Conservation (phyloP, 2,329 filamentous ascomycete species). For the Paraphaeosphaeria minitans region DNA sequence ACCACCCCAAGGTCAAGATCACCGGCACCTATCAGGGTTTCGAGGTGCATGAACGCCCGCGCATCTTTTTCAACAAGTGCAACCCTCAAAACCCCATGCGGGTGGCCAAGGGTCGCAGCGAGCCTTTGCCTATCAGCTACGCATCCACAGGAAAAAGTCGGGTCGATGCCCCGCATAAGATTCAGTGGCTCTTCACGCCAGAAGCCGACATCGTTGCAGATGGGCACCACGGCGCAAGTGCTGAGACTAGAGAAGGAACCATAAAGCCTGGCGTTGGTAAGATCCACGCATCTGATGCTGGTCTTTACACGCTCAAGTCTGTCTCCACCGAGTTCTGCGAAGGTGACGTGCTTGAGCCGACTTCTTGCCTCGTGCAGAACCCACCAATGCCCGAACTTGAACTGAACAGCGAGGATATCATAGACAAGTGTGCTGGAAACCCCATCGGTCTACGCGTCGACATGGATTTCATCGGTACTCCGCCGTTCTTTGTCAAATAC, state of each 20-base stretch:
- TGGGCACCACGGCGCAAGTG: constrained; percentile 67
- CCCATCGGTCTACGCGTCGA: constrained; percentile 89
- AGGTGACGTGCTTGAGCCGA: constrained; percentile 89
- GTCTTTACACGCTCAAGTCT: constrained; percentile 83
- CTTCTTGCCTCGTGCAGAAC: constrained; percentile 90
- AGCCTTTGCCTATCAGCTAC: constrained; percentile 73
- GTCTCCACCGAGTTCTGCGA: constrained; percentile 81
- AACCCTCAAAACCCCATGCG: constrained; percentile 80
- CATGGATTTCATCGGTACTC: constrained; percentile 87
- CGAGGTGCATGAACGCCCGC: constrained; percentile 83
- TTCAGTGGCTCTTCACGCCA: constrained; percentile 83
- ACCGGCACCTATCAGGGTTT: constrained; percentile 76
- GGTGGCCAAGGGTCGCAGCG: constrained; percentile 74
- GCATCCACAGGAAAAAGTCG: constrained; percentile 64
- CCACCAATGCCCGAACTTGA: constrained; percentile 83
- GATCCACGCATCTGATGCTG: constrained; percentile 74
- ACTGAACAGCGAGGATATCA: constrained; percentile 78
- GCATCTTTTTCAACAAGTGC: constrained; percentile 72
- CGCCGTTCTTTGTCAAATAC: constrained; percentile 86
- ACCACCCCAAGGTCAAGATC: constrained; percentile 60
- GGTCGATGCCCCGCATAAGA: constrained; percentile 68
- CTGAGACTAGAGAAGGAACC: constrained; percentile 62
- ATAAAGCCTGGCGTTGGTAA: constrained; percentile 67
- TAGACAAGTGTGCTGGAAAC: constrained; percentile 93
- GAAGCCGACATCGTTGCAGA: constrained; percentile 70